These are phyloP conservation scores for Yarrowia alimentaria DNA, from an alignment of 805 yeast genomes.

Conservation along the genomic window DNA sequence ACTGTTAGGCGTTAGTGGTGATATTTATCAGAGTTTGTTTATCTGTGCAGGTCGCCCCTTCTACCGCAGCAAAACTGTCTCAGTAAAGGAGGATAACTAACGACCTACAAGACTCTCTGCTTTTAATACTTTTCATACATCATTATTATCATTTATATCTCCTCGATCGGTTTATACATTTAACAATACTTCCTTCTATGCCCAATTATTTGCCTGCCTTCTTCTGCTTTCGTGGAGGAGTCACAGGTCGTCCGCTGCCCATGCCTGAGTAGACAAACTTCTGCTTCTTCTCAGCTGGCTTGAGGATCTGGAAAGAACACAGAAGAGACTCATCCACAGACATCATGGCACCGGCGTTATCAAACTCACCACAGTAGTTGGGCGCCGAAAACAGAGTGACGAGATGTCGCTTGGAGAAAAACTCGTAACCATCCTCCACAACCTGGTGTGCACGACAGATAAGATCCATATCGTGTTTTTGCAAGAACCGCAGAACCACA, in stretches of 20 bases:
- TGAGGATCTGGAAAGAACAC: constrained; percentile 88
- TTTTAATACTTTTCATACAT: constrained; percentile 6
- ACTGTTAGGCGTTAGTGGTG: too few relatives aligned
- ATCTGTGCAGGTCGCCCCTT: too few relatives aligned
- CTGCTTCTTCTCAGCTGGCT: constrained; percentile 96
- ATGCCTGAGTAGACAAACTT: constrained; percentile 49
- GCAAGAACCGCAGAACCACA: constrained; percentile 92
- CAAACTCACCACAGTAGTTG: constrained; percentile 98
- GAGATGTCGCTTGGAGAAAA: constrained; percentile 91
- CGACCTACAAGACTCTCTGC: too few relatives aligned
- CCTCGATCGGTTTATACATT: constrained; percentile 20
- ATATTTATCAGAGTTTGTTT: too few relatives aligned
- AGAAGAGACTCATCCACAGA: constrained; percentile 93
- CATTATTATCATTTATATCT: constrained; percentile 13
- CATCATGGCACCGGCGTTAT: constrained; percentile 99
- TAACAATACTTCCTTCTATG: constrained; percentile 25
- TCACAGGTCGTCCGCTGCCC: constrained; percentile 49
- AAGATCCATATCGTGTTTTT: constrained; percentile 96
- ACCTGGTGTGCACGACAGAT: constrained; percentile 99
- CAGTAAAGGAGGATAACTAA: too few relatives aligned
- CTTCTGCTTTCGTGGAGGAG: constrained; percentile 56
- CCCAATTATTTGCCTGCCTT: constrained; percentile 29
- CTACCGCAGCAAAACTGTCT: too few relatives aligned
- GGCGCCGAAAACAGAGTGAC: constrained; percentile 97
- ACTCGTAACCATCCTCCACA: constrained; percentile 98